Conservation (phyloP, 2,329 filamentous ascomycete species). For the Diplodia scrobiculata region DNA sequence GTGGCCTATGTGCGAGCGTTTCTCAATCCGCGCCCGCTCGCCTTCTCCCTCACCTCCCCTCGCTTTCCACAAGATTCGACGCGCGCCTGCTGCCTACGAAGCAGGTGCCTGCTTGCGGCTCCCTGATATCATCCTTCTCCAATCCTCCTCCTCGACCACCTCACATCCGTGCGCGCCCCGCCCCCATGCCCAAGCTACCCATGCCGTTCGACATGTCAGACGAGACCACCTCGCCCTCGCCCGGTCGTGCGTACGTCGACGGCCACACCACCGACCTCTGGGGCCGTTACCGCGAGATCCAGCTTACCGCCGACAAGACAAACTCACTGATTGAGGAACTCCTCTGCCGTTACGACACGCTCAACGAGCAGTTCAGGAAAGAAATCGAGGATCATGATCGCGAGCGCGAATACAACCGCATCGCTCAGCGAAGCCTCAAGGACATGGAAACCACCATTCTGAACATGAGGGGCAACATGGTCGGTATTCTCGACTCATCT, state of each 20-base stretch:
- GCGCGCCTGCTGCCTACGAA: conserved; percentile 11
- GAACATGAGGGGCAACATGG: conserved; percentile 36
- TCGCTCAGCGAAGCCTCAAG: conserved; percentile 36
- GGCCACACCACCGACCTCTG: conserved; percentile 33
- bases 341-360: conserved; percentile 45
- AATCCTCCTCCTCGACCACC: neutral
- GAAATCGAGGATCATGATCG: conserved; percentile 36
- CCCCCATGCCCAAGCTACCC: conserved; percentile 24
- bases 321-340: conserved; percentile 45
- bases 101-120: neutral
- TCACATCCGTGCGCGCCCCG: neutral
- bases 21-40: conserved; percentile 12
- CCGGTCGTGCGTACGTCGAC: conserved; percentile 12
- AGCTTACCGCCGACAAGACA: conserved; percentile 39
- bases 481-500: conserved; percentile 28
- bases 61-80: neutral
- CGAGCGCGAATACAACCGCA: conserved; percentile 34
- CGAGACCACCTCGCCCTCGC: conserved; percentile 1
- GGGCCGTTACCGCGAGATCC: conserved; percentile 40
- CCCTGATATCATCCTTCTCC: neutral
- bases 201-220: conserved; percentile 18
- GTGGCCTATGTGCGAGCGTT: neutral
- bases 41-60: neutral
- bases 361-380: conserved; percentile 39
- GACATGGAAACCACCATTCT: conserved; percentile 33